phyloP scores from a whole-genome alignment of 306 rosid genomes.

The Cyclanthera cordifolia region DNA sequence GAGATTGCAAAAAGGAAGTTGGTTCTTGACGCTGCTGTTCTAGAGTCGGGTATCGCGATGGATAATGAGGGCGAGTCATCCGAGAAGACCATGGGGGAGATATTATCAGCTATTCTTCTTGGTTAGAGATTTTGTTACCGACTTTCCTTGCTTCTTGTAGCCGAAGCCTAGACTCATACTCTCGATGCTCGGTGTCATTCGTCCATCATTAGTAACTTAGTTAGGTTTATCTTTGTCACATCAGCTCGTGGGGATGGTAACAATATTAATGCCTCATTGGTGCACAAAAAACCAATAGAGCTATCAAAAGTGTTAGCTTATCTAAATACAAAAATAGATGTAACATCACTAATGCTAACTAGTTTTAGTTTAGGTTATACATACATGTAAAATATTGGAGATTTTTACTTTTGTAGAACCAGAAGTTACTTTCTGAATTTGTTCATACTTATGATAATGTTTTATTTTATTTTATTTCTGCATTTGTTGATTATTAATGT shows the following conservation, averaged over 20 bases:
- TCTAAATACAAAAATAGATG: background rate
- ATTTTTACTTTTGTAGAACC: background rate
- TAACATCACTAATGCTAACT: conserved; percentile 4
- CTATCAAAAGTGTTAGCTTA: background rate
- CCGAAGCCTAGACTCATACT: background rate
- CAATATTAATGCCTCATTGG: background rate
- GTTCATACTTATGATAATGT: background rate
- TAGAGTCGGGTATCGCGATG: conserved; percentile 64
- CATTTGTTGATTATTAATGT: background rate
- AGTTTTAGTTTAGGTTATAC: conserved; percentile 10
- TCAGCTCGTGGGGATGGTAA: background rate
- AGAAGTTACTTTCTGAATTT: background rate
- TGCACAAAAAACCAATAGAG: background rate
- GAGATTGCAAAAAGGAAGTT: conserved; percentile 94
- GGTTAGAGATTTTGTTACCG: conserved; percentile 31
- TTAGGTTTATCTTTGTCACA: background rate
- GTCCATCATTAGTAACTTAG: no score
- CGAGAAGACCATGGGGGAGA: conserved; percentile 97
- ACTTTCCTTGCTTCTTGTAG: background rate
- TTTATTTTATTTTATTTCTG: background rate
- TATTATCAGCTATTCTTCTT: conserved; percentile 66
- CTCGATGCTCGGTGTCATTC: background rate
- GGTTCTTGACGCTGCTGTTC: conserved; percentile 88
- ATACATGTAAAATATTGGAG: background rate
- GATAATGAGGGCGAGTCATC: conserved; percentile 58